Evolutionary conservation across 495 filamentous ascomycete species (phyloP), one percentile per base, ranked within the genome.

Genomic region (Sabuloglossum arenarium): DNA sequence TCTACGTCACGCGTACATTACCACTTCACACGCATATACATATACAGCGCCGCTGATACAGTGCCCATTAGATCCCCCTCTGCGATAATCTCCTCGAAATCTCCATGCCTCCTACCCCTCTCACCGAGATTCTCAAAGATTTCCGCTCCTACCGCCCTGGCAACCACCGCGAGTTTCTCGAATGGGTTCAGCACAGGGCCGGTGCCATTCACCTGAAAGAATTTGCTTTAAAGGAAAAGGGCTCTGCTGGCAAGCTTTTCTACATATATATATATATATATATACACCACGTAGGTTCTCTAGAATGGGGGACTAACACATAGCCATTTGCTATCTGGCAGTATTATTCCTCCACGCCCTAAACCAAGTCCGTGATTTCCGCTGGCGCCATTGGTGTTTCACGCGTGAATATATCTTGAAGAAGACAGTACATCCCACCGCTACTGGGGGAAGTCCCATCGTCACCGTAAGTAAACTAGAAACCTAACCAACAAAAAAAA

Each of bases 371-470:
- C 79, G 88, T 53, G 86, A 88, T 62, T 95, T 94, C 70, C 71
- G 88, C 58, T 95, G 88, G 88, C 74, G 88, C 3, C 88, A 94
- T 63, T 95, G 88, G 88, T 80, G 88, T 59, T 94, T 95, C 61
- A 87, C 87, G n/a, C 72, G 86, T 23, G 88, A 95, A 73, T 95
- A 95, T 60, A 94, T 95, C 58, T 76, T 95, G 55, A 86, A 85
- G 63, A 75, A 80, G 57, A 91, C 85, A 0, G 72, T 70, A 0
- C 85, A 95, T 62, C 87, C 88, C 0, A 90, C 84, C 28, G 88
- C 88, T 4, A 95, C 88, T 0, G 88, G 88, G 0, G 88, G 88
- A 1, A 90, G 85, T 63, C 88, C 88, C 0, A 94, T 95, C 57
- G 84, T 95, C 12, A 90, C 84, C 21, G 78, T 78, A 67, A 62